Evolutionary conservation across 164 flowering plant species (phyloP), one percentile per base, ranked within the genome.

Genomic region (Paratinospora sagittata): DNA sequence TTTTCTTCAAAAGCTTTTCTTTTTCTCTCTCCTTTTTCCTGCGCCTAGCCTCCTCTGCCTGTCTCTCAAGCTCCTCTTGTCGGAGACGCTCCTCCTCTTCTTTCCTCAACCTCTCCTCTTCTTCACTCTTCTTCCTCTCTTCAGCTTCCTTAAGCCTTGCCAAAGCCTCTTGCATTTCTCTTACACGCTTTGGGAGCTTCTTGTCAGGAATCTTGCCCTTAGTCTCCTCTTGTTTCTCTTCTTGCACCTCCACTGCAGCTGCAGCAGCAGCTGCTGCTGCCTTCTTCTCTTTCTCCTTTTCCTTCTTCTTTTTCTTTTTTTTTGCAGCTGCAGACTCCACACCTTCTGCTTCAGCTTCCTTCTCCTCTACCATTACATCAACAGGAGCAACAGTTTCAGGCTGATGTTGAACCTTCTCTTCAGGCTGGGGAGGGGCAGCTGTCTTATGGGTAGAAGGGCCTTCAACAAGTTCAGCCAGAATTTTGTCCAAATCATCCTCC

Each of bases 221-320:
- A 6, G 74, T 26, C 55, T 81, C 88, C 37, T 78, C 87, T 61
- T 49, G 68, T 65, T 75, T 81, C 70, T 82, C 88, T 63, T 80
- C 81, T 72, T 75, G 78, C 11, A 52, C 68, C 43, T 73, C 83
- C 60, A 57, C 81, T 4, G 75, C 85, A 13, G 83, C 71, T 0
- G 84, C 82, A 14, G 84, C 83, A 3, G 82, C 84, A 8, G 81
- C 84, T 10, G 81, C 84, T 81, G 88, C 84, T 68, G 90, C 83
- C 76, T 92, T 86, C 74, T 94, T 84, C 60, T 94, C 89, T 75
- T n/a, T 88, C 79, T 96, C 90, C 82, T 90, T 91, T 81, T 90
- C 93, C 71, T 89, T 92, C 87, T 90, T 94, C 85, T 90, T 95
- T 85, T 88, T 93, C 87, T 90, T 94, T 84, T 90, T 95, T 85